Evolutionary conservation across 2,329 filamentous ascomycete species (phyloP).

Genomic region (Dryadomyces sulphureus): DNA sequence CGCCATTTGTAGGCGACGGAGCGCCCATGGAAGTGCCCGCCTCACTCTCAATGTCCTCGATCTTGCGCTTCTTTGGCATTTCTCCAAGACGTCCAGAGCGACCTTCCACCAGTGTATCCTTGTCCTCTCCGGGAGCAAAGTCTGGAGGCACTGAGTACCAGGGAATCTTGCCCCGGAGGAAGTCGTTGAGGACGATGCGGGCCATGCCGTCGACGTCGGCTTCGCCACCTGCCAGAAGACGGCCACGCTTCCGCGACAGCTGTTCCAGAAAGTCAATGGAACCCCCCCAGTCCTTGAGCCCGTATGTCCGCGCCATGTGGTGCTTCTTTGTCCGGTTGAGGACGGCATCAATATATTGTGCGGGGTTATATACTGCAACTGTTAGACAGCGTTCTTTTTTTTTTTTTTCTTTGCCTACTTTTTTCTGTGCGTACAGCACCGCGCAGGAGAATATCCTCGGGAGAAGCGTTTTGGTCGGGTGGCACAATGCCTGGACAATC

Average conservation of each 20-base stretch:
- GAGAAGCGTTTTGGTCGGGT: slow-evolving; percentile 68
- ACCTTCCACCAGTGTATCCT: slow-evolving; percentile 39
- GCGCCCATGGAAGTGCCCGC: slow-evolving; percentile 16
- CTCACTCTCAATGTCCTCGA: slow-evolving; percentile 34
- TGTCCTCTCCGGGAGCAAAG: slow-evolving; percentile 33
- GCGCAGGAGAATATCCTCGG: slow-evolving; percentile 75
- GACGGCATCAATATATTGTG: slow-evolving; percentile 84
- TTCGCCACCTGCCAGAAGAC: slow-evolving; percentile 72
- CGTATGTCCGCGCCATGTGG: slow-evolving; percentile 88
- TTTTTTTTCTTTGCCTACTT: slow-evolving; percentile 64
- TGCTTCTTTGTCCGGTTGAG: slow-evolving; percentile 67
- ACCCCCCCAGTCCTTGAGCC: slow-evolving; percentile 64
- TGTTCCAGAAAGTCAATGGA: slow-evolving; percentile 74
- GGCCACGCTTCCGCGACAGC: slow-evolving; percentile 72
- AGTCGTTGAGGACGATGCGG: slow-evolving; percentile 95
- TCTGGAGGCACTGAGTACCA: slow-evolving; percentile 82
- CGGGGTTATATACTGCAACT: slow-evolving; percentile 63
- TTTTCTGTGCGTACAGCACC: slow-evolving; percentile 92
- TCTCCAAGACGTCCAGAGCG: slow-evolving; percentile 70
- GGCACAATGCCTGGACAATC: slow-evolving; percentile 96
- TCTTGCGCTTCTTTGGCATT: slow-evolving; percentile 69
- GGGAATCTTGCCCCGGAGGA: slow-evolving; percentile 84
- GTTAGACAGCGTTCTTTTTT: slow-evolving; percentile 4
- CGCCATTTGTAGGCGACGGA: neutral
- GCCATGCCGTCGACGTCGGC: slow-evolving; percentile 89